Evolutionary conservation across 805 yeast species (phyloP), one percentile per base, ranked within the genome.

Genomic region (Yamadazyma akitaensis): DNA sequence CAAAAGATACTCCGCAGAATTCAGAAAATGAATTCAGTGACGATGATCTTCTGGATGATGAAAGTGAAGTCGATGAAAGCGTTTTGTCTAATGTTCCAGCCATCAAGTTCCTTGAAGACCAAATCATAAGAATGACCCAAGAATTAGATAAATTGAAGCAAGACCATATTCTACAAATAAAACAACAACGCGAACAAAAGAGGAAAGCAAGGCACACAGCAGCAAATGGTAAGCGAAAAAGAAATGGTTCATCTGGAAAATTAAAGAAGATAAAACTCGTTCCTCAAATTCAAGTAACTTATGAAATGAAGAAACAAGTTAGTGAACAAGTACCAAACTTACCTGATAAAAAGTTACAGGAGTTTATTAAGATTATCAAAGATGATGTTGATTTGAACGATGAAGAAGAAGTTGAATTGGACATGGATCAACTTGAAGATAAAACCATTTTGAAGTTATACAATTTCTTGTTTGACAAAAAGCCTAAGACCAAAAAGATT

Each of bases 261-360:
- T 32, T 40, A 8, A 60, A 62, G 53, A 54, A 67, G 51, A 37
- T 46, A 1, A 48, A 43, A 33, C 26, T 48, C 54, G 55, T 48
- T 28, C 62, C 56, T 43, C 71, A 72, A 11, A 65, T 63, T 45
- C 48, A 39, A 39, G 89, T 92, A 44, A 88, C 97, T 0, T 94
- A 88, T 62, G 98, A 91, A 60, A 92, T 92, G 98, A 94, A 94
- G 77, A 88, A 88, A 62, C 94, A 89, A 63, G 83, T 94, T 48
- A 81, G 90, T 46, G 97, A 90, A 60, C 83, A 83, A 55, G 91
- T 94, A 62, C 82, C 84, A 43, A 82, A 81, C 49, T 68, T 83
- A 52, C 79, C 89, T 37, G 95, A 90, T 54, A 81, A 84, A 65
- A 88, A 88, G 69, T 72, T 92, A 57, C 87, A 84, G 56, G 85